A percentile compares a stretch with the other conserved stretches of the same genome.
Evolutionary conservation across 2,329 filamentous ascomycete genomes (phyloP).

Genomic region (Colletotrichum plurivorum): DNA sequence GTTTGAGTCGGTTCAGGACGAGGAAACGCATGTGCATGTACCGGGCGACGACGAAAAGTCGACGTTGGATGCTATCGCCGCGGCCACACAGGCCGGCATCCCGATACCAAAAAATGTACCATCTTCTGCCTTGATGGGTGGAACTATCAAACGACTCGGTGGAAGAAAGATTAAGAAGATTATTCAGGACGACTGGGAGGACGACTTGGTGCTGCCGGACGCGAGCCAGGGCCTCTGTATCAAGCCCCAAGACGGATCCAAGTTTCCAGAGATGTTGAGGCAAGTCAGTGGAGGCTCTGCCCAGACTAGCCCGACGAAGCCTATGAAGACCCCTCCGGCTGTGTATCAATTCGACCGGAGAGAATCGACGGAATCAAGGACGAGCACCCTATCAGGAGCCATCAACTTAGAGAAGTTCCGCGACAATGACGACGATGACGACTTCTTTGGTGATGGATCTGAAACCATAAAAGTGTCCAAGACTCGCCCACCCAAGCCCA

Average conservation of each 20-base stretch:
- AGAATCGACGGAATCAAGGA: slow-evolving; percentile 48
- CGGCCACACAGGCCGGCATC: slow-evolving; percentile 90
- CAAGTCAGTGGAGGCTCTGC: slow-evolving; percentile 73
- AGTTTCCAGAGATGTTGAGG: slow-evolving; percentile 77
- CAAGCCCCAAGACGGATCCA: slow-evolving; percentile 71
- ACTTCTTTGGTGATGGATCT: slow-evolving; percentile 74
- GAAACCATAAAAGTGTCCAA: slow-evolving; percentile 80
- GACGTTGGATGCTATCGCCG: slow-evolving; percentile 87
- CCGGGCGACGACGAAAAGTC: slow-evolving; percentile 88
- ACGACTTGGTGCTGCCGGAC: slow-evolving; percentile 80
- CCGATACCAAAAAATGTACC: slow-evolving; percentile 90
- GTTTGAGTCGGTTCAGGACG: slow-evolving; percentile 80
- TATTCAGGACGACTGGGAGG: slow-evolving; percentile 85
- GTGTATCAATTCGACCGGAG: slow-evolving; percentile 47
- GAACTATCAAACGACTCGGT: slow-evolving; percentile 92
- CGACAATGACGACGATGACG: slow-evolving; percentile 72
- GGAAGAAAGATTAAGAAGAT: slow-evolving; percentile 79
- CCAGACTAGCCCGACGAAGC: slow-evolving; percentile 66
- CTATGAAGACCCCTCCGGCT: slow-evolving; percentile 50
- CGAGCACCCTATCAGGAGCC: slow-evolving; percentile 57
- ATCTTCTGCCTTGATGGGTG: slow-evolving; percentile 89
- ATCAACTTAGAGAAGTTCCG: slow-evolving; percentile 75
- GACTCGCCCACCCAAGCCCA: slow-evolving; percentile 64
- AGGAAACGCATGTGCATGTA: slow-evolving; percentile 89
- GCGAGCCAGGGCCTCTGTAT: slow-evolving; percentile 73